Evolutionary conservation across 805 yeast species (phyloP), one percentile per base, ranked within the genome.

Genomic region (Yarrowia keelungensis): DNA sequence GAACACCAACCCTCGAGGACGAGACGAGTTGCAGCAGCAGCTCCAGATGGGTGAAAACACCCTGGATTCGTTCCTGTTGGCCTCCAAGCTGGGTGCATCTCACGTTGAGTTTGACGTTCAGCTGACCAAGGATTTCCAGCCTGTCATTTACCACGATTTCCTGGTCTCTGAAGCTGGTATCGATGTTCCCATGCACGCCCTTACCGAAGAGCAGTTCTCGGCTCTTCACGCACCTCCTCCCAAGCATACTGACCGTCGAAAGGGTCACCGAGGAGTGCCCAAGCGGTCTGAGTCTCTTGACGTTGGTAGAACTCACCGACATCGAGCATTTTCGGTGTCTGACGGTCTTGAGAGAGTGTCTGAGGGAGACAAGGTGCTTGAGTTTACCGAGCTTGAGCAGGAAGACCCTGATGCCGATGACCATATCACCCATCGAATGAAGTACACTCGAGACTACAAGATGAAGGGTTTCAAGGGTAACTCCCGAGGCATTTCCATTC

Each of bases 81-180:
- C 98, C 0, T 97, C 98, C 0, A 92, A 97, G 2, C 81, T 94
- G 72, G 98, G 98, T 49, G 98, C 98, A 0, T 89, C 97, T 2
- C 94, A 94, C 75, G 98, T 94, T 66, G 98, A 94, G 79, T 94
- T 94, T 76, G 98, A 94, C 78, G 98, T 94, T 56, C 98, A 94
- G 76, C 81, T 94, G 73, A 94, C 98, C 15, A 92, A 92, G 75
- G 98, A 94, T 77, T 82, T 83, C 72, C 87, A 91, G 11, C 98
- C 98, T 2, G 98, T 94, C 8, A 90, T 94, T 38, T 94, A 94
- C 75, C 98, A 94, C 77, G 98, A 94, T 76, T 94, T 94, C 75
- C 77, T 91, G 51, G 97, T 94, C 62, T 97, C 97, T 2, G 98
- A 94, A 75, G 88, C 97, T 7, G 98, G 98, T 16, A 92, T 91